These are phyloP conservation scores for Amphibolis antarctica DNA, from an alignment of 106 monocot species.

Conservation along the genomic window DNA sequence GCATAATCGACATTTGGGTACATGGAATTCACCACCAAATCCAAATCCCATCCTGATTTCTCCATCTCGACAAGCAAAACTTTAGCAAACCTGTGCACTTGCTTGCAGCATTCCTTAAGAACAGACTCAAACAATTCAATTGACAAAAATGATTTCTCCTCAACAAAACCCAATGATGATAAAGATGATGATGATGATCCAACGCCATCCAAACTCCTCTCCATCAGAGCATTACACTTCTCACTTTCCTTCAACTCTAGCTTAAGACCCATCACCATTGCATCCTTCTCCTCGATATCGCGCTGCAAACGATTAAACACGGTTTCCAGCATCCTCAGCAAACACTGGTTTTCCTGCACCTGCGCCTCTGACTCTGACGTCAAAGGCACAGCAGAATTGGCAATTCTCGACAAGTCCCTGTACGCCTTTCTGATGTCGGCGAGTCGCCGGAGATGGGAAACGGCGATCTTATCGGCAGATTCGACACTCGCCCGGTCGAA, in stretches of 20 bases:
- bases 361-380: conserved; percentile 40
- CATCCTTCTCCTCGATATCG: conserved; percentile 70
- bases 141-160: conserved; percentile 40
- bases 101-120: conserved; percentile 47
- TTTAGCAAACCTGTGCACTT: conserved; percentile 43
- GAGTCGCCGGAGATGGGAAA: conserved; percentile 70
- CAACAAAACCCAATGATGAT: too few species aligned
- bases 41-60: conserved; percentile 41
- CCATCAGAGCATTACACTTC: conserved; percentile 21
- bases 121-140: conserved; percentile 54
- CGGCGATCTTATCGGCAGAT: conserved; percentile 62
- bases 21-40: conserved; percentile 39
- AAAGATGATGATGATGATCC: conserved; percentile 9
- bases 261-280: conserved; percentile 34
- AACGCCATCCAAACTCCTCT: conserved; percentile 27
- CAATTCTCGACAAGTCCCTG: background rate
- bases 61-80: conserved; percentile 39
- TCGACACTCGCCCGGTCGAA: conserved; percentile 28
- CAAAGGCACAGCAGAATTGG: conserved; percentile 11
- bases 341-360: conserved; percentile 85
- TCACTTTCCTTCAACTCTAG: conserved; percentile 26
- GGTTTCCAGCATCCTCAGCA: conserved; percentile 56
- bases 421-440: conserved; percentile 45
- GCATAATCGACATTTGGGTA: conserved; percentile 44
- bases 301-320: conserved; percentile 62